Evolutionary conservation across 352 stramenopile species (phyloP).

Genomic region (Phytophthora uliginosa): DNA sequence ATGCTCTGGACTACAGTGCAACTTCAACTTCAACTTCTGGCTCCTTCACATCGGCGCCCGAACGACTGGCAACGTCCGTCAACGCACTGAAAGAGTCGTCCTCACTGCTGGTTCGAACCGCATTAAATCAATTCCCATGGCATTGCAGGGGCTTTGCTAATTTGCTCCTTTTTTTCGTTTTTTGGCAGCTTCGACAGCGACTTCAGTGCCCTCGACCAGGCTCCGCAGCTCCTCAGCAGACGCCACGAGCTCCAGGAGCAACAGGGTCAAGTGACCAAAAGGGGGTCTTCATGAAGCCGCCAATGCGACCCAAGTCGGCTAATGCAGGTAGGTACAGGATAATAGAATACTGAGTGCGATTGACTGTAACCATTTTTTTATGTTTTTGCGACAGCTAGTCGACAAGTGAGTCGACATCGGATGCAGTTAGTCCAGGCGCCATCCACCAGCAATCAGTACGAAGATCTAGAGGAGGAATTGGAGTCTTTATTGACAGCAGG

Average conservation of each 20-base stretch:
- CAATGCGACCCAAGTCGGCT: constrained; percentile 54
- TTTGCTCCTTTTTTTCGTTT: neutral
- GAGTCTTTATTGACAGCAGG: neutral
- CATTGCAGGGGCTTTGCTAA: neutral
- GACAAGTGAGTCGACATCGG: constrained; percentile 47
- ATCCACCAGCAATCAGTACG: constrained; percentile 25
- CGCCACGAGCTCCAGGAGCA: constrained; percentile 15
- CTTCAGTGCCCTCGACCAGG: constrained; percentile 57
- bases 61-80: constrained; percentile 22
- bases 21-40: constrained; percentile 21
- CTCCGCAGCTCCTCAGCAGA: constrained; percentile 27
- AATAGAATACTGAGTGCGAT: neutral
- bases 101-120: constrained; percentile 10
- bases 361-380: neutral
- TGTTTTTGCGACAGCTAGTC: constrained; percentile 25
- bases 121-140: neutral
- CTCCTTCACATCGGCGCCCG: constrained; percentile 15
- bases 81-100: constrained; percentile 24
- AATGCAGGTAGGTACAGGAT: constrained; percentile 13
- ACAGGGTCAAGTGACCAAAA: constrained; percentile 17
- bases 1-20: constrained; percentile 6
- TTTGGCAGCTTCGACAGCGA: constrained; percentile 58
- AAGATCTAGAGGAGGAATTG: constrained; percentile 4
- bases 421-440: constrained; percentile 47
- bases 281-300: constrained; percentile 46